These are phyloP conservation scores for Sequoiadendron giganteum DNA, from an alignment of 75 land plant species.

Conservation along the genomic window DNA sequence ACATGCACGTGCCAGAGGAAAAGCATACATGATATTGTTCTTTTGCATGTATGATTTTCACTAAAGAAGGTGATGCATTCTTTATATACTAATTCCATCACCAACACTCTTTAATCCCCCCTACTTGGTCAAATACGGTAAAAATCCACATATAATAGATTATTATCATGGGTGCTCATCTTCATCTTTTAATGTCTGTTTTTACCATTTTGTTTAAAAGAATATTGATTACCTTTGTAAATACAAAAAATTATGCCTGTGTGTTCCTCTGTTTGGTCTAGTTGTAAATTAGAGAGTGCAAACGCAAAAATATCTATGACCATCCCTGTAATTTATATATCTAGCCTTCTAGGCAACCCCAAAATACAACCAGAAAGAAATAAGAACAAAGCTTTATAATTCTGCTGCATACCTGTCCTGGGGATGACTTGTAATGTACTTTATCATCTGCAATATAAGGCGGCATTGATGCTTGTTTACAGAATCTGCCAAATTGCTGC, in stretches of 20 bases:
- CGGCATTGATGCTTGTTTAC: conserved; percentile 97
- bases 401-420: conserved; percentile 56
- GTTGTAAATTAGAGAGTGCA: not conserved
- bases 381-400: not conserved
- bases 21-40: too few relatives aligned
- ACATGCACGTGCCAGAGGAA: not conserved
- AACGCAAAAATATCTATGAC: not conserved
- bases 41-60: not conserved
- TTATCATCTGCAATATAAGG: conserved; percentile 82
- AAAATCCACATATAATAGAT: not conserved
- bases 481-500: conserved; percentile 75
- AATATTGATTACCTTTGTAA: not conserved
- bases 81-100: not conserved
- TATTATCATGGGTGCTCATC: not conserved
- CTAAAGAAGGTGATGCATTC: not conserved
- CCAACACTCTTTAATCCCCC: not conserved
- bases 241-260: not conserved
- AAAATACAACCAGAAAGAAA: not conserved
- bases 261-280: not conserved
- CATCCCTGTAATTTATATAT: not conserved
- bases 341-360: not conserved
- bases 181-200: not conserved
- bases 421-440: conserved; percentile 65
- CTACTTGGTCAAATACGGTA: not conserved
- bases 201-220: not conserved